These are phyloP conservation scores for Penicillium daleae DNA, from an alignment of 495 filamentous ascomycete species.

Conservation along the genomic window DNA sequence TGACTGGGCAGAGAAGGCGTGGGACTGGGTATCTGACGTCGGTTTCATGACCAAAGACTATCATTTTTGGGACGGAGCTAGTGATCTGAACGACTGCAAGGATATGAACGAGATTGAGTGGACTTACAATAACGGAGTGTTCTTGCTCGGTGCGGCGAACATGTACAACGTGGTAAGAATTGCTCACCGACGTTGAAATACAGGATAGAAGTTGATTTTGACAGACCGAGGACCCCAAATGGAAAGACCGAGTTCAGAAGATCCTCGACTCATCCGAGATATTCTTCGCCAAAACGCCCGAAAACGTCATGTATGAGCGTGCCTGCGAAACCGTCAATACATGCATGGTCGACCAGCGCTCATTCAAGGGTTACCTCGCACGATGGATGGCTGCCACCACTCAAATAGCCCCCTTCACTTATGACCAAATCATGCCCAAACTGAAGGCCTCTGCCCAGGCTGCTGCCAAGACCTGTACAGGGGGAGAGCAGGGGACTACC, in stretches of 20 bases:
- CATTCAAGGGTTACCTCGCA: constrained; percentile 84
- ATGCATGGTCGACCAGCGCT: constrained; percentile 77
- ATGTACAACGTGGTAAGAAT: constrained; percentile 45
- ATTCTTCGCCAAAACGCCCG: constrained; percentile 51
- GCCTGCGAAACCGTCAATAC: constrained; percentile 59
- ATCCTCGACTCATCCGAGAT: constrained; percentile 61
- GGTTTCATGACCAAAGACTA: constrained; percentile 66
- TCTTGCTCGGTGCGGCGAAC: constrained; percentile 41
- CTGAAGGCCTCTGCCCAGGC: constrained; percentile 66
- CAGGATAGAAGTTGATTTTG: constrained; percentile 1
- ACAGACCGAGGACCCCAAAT: constrained; percentile 47
- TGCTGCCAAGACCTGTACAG: constrained; percentile 72
- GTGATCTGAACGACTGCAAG: constrained; percentile 50
- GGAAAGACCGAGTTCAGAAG: constrained; percentile 61
- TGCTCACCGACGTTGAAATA: not conserved
- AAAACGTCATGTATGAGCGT: constrained; percentile 67
- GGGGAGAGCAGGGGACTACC: constrained; percentile 49
- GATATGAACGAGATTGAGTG: constrained; percentile 41
- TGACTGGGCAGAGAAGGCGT: constrained; percentile 73
- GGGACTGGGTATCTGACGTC: constrained; percentile 68
- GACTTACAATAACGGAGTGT: constrained; percentile 45
- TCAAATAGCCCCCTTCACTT: constrained; percentile 70
- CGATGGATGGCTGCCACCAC: constrained; percentile 78
- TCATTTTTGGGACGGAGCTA: constrained; percentile 67
- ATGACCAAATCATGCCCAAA: constrained; percentile 63